These are phyloP conservation scores for Candida coleopterorum DNA, from an alignment of 805 yeast genomes.

Conservation along the genomic window DNA sequence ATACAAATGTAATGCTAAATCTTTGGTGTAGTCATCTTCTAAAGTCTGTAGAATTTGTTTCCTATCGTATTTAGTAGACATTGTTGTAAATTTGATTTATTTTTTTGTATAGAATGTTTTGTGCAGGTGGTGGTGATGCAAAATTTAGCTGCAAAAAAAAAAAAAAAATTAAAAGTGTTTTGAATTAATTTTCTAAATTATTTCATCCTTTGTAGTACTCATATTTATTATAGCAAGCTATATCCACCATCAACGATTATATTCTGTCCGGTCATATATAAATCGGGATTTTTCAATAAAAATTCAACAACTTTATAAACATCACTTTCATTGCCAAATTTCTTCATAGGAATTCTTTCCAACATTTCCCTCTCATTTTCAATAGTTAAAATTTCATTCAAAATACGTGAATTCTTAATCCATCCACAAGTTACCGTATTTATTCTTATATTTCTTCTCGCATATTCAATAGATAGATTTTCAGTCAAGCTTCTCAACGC, in stretches of 20 bases:
- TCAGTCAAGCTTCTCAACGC: slow-evolving; percentile 35
- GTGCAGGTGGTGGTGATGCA: no score
- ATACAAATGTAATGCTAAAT: slow-evolving; percentile 63
- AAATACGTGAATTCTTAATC: slow-evolving; percentile 33
- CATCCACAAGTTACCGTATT: slow-evolving; percentile 38
- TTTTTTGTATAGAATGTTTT: no score
- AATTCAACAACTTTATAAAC: slow-evolving; percentile 30
- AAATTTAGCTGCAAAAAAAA: no score
- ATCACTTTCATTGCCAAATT: slow-evolving; percentile 32
- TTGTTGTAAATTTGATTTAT: neutral
- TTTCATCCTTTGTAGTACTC: no score
- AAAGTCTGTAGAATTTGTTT: slow-evolving; percentile 24
- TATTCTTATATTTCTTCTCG: slow-evolving; percentile 30
- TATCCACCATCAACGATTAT: slow-evolving; percentile 34
- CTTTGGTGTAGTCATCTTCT: slow-evolving; percentile 49
- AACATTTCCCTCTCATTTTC: slow-evolving; percentile 19
- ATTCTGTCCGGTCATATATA: slow-evolving; percentile 31
- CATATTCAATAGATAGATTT: slow-evolving; percentile 34
- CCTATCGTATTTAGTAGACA: slow-evolving; percentile 14
- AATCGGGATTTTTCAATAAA: slow-evolving; percentile 30
- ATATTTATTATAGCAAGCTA: no score
- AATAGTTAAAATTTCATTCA: slow-evolving; percentile 8
- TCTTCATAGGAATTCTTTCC: slow-evolving; percentile 26
- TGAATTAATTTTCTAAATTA: no score
- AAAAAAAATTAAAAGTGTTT: no score